Percentiles rank a stretch among this genome's conserved stretches.
Conservation (phyloP, 2,329 filamentous ascomycete genomes). For the Trichophyton rubrum region DNA sequence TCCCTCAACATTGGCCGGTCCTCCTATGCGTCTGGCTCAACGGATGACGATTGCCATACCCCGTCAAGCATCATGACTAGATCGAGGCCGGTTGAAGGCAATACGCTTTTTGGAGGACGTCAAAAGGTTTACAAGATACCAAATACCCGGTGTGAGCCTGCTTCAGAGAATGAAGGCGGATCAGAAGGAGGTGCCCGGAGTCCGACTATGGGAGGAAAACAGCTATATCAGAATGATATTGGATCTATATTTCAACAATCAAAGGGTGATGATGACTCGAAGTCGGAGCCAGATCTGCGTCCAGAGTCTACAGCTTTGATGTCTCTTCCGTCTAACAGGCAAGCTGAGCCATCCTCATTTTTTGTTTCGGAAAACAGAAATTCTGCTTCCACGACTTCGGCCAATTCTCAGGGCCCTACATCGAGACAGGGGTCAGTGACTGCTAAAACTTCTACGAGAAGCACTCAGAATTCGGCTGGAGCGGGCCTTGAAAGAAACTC, state of each 20-base stretch:
- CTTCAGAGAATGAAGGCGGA: constrained; percentile 28
- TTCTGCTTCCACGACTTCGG: constrained; percentile 79
- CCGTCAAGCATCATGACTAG: constrained; percentile 66
- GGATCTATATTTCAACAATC: constrained; percentile 56
- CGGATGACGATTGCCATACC: constrained; percentile 52
- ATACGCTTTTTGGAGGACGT: constrained; percentile 83
- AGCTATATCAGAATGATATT: constrained; percentile 79
- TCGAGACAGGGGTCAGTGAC: constrained; percentile 16
- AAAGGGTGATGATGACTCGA: constrained; percentile 34
- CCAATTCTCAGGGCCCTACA: constrained; percentile 55
- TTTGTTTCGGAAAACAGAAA: constrained; percentile 56
- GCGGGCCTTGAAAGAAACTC: constrained; percentile 49
- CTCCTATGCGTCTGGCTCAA: constrained; percentile 51
- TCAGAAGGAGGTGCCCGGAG: constrained; percentile 13
- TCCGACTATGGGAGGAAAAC: constrained; percentile 49
- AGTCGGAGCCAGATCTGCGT: background rate
- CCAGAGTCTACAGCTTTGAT: background rate
- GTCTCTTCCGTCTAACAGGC: constrained; percentile 39
- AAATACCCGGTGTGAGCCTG: constrained; percentile 25
- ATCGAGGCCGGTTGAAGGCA: constrained; percentile 72
- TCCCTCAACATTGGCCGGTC: constrained; percentile 49
- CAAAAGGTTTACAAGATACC: constrained; percentile 91
- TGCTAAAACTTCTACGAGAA: constrained; percentile 19
- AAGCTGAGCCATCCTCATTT: constrained; percentile 41
- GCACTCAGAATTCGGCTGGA: constrained; percentile 11